These are phyloP conservation scores for Cephalotrichum gorgonifer DNA, from an alignment of 2,329 filamentous ascomycete species.

Conservation along the genomic window DNA sequence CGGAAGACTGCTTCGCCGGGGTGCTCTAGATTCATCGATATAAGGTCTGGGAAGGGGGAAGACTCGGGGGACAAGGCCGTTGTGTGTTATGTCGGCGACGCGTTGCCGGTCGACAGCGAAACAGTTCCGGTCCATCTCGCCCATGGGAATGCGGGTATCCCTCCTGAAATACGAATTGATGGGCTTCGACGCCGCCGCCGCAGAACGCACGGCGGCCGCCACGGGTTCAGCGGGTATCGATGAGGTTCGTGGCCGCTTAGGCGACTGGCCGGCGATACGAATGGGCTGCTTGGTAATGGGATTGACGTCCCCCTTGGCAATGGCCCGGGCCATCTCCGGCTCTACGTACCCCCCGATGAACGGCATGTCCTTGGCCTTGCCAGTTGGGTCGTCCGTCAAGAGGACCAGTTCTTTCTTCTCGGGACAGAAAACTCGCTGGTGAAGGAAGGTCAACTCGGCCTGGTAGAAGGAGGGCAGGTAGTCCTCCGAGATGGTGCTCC, in stretches of 20 bases:
- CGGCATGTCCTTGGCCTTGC: constrained; percentile 60
- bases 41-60: constrained; percentile 51
- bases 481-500: constrained; percentile 66
- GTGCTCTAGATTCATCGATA: constrained; percentile 25
- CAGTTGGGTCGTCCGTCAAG: constrained; percentile 53
- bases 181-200: constrained; percentile 30
- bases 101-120: constrained; percentile 41
- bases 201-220: constrained; percentile 9
- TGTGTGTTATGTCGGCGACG: constrained; percentile 36
- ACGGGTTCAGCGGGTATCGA: constrained; percentile 6
- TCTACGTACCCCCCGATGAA: constrained; percentile 73
- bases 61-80: constrained; percentile 41
- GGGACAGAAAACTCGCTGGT: constrained; percentile 92
- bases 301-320: constrained; percentile 75
- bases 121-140: constrained; percentile 54
- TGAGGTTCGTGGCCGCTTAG: constrained; percentile 30
- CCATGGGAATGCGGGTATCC: constrained; percentile 41
- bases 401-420: constrained; percentile 59
- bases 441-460: constrained; percentile 85
- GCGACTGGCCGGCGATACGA: constrained; percentile 27
- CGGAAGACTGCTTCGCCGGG: constrained; percentile 5
- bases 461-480: constrained; percentile 76
- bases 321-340: constrained; percentile 55
- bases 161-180: constrained; percentile 45
- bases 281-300: constrained; percentile 75